A percentile compares a stretch with the other conserved stretches of the same genome.
Conservation (phyloP, 257 asterid genomes). For the Solanum gracilifrons region DNA sequence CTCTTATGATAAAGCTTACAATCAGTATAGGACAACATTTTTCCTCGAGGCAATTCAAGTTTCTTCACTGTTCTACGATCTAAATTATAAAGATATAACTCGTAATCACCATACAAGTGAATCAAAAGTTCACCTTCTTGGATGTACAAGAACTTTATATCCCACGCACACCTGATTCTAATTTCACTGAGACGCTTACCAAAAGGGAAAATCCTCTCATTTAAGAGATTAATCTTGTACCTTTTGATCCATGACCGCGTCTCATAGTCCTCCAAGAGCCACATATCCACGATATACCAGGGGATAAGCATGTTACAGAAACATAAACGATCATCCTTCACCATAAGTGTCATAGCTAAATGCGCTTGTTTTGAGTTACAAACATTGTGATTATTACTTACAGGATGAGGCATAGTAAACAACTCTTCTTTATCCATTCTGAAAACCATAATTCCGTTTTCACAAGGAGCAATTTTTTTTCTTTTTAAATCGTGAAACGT, state of each 20-base stretch:
- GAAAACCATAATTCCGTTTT: not conserved
- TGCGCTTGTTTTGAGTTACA: not conserved
- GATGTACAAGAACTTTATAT: not conserved
- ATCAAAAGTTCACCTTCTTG: not conserved
- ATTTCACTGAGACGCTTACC: not conserved
- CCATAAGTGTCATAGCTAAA: not conserved
- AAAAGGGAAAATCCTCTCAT: not conserved
- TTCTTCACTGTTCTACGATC: not conserved
- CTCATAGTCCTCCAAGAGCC: not conserved
- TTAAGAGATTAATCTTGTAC: not conserved
- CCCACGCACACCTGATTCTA: not conserved
- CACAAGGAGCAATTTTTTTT: not conserved
- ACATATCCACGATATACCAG: not conserved
- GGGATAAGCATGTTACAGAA: not conserved
- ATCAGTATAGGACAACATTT: no score
- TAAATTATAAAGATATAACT: not conserved
- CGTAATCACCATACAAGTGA: not conserved
- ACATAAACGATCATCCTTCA: not conserved
- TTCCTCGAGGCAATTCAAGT: not conserved
- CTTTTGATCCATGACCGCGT: not conserved
- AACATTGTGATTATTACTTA: not conserved
- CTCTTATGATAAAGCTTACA: no score
- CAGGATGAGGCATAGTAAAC: not conserved
- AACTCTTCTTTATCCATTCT: not conserved
- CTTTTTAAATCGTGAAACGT: not conserved